Conservation (phyloP, 1,284 basidiomycete species). For the Tylopilus sp. region DNA sequence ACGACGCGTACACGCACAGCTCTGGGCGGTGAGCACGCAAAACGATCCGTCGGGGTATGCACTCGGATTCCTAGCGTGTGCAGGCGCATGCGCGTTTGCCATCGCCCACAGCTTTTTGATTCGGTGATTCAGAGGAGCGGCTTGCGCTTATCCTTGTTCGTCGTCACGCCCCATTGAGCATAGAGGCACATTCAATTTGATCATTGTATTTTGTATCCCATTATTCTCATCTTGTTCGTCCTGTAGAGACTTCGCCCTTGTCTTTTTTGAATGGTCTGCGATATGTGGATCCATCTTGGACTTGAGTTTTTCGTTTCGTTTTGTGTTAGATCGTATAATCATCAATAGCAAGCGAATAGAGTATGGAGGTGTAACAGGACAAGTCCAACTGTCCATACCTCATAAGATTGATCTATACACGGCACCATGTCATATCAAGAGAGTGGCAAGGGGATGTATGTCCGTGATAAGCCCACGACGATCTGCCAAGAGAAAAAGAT, state of each 20-base stretch:
- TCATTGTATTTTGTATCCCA: conserved; percentile 2
- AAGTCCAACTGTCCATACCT: too few relatives aligned
- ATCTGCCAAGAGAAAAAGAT: not conserved
- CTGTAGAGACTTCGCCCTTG: too few relatives aligned
- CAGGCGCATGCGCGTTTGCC: conserved; percentile 57
- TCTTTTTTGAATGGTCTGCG: not conserved
- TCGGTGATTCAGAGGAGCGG: conserved; percentile 41
- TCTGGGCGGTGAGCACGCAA: conserved; percentile 75
- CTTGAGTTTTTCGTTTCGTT: not conserved
- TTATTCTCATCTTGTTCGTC: not conserved
- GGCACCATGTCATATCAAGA: not conserved
- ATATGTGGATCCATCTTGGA: not conserved
- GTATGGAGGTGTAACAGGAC: not conserved
- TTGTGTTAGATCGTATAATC: conserved; percentile 5
- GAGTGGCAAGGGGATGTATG: too few relatives aligned
- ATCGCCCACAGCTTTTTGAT: conserved; percentile 74
- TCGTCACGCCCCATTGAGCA: not conserved
- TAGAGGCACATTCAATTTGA: not conserved
- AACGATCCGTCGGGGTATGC: conserved; percentile 69
- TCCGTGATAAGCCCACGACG: not conserved
- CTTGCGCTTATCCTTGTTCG: too few relatives aligned
- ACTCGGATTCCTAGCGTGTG: conserved; percentile 68
- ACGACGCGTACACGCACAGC: conserved; percentile 37
- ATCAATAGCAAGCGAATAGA: not conserved
- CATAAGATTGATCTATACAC: too few relatives aligned